These are phyloP conservation scores for Talaromyces sp. DNA, from an alignment of 2,329 filamentous ascomycete species.

Conservation along the genomic window DNA sequence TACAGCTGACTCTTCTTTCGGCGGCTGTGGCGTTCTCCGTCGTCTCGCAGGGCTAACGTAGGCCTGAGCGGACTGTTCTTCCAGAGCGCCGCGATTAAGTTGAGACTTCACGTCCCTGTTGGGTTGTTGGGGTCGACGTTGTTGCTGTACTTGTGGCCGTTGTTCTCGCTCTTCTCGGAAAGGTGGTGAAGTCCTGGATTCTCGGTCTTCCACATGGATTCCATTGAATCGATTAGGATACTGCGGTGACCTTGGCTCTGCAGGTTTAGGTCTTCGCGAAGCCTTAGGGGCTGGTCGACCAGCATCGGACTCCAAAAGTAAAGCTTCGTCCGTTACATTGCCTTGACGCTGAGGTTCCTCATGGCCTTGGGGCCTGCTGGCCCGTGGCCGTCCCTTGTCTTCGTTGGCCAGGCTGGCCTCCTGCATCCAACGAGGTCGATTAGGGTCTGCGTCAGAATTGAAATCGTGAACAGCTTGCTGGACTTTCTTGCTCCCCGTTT, in stretches of 20 bases:
- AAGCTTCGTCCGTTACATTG: slow-evolving; percentile 54
- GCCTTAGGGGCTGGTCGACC: slow-evolving; percentile 22
- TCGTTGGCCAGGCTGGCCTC: slow-evolving; percentile 42
- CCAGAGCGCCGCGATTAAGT: slow-evolving; percentile 65
- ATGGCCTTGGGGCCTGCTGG: slow-evolving; percentile 13
- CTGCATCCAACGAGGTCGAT: slow-evolving; percentile 93
- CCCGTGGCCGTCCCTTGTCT: slow-evolving; percentile 9
- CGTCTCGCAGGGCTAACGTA: slow-evolving; percentile 84
- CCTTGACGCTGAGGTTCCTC: slow-evolving; percentile 11
- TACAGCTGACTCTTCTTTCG: slow-evolving; percentile 42
- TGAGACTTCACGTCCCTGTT: slow-evolving; percentile 50
- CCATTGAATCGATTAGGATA: slow-evolving; percentile 13
- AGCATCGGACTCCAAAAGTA: slow-evolving; percentile 28
- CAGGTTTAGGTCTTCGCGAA: slow-evolving; percentile 18
- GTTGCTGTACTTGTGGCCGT: slow-evolving; percentile 31
- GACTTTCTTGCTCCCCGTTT: slow-evolving; percentile 84
- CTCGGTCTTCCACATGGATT: slow-evolving; percentile 17
- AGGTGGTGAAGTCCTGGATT: slow-evolving; percentile 45
- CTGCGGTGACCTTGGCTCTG: slow-evolving; percentile 12
- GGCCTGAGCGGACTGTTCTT: slow-evolving; percentile 73
- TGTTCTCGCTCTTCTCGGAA: slow-evolving; percentile 47
- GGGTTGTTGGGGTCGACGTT: slow-evolving; percentile 11
- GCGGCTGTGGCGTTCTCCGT: slow-evolving; percentile 45
- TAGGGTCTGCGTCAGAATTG: slow-evolving; percentile 64
- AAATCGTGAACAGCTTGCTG: slow-evolving; percentile 90